Conservation (phyloP, 78 protist genomes). For the Chrysochromulina parva region DNA sequence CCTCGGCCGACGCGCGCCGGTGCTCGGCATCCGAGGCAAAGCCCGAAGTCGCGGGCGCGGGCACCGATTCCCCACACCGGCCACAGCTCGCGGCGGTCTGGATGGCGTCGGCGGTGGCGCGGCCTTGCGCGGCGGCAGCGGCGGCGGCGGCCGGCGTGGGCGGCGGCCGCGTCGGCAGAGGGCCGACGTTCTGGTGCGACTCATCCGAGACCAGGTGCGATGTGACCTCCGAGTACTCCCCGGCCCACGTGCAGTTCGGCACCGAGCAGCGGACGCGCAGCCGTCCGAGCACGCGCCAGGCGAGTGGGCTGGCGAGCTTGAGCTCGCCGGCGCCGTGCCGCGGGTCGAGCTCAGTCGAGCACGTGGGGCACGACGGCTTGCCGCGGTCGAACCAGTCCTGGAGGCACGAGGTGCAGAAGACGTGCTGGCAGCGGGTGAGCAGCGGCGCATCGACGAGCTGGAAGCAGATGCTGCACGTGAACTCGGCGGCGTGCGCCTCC, state of each 20-base stretch:
- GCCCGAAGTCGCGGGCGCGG: not conserved
- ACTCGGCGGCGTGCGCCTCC: constrained; percentile 13
- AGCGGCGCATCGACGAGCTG: not conserved
- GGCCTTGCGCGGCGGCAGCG: too few species aligned
- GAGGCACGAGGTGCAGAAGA: constrained; percentile 12
- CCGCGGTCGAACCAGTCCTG: not conserved
- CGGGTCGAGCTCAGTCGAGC: not conserved
- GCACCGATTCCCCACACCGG: too few species aligned
- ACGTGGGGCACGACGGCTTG: not conserved
- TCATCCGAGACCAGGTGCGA: not conserved
- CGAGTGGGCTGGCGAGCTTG: not conserved
- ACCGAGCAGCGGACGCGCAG: constrained; percentile 1
- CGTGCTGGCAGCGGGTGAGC: not conserved
- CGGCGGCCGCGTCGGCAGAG: too few species aligned
- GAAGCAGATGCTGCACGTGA: not conserved
- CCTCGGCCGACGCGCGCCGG: not conserved
- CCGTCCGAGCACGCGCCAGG: constrained; percentile 24
- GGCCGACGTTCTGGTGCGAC: not conserved
- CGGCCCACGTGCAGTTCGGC: not conserved
- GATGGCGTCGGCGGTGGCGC: too few species aligned
- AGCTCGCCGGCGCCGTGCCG: constrained; percentile 10
- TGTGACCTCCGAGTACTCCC: not conserved
- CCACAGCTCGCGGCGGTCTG: too few species aligned
- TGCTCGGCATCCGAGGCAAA: not conserved
- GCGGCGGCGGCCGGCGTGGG: too few species aligned